Conservation (phyloP, 208 protist species). For the Acanthamoeba triangularis region DNA sequence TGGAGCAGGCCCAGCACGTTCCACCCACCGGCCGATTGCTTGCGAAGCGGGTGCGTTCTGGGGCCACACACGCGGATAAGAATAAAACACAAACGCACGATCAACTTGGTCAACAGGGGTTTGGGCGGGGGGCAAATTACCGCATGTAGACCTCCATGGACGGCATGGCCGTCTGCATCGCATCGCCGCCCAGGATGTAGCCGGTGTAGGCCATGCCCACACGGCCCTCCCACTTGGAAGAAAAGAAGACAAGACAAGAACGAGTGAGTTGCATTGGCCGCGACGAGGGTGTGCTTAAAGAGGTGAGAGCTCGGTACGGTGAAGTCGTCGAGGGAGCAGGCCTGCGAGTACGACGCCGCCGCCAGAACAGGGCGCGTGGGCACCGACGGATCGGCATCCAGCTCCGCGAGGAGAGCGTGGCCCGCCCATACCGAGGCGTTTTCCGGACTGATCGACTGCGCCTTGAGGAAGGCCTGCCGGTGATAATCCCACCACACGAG, state of each 20-base stretch:
- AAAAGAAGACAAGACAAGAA: not conserved
- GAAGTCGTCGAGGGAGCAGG: slow-evolving; percentile 14
- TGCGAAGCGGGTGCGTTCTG: not conserved
- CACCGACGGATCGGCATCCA: not conserved
- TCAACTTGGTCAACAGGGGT: not conserved
- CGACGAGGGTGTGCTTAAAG: too few species aligned
- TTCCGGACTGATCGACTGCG: slow-evolving; percentile 39
- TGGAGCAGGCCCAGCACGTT: slow-evolving; percentile 38
- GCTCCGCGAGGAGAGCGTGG: slow-evolving; percentile 5
- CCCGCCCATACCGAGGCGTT: slow-evolving; percentile 42
- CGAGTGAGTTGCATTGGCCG: not conserved
- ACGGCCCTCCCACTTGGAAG: not conserved
- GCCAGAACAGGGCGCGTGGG: not conserved
- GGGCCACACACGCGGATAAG: not conserved
- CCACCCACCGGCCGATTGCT: slow-evolving; percentile 40
- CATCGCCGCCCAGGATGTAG: slow-evolving; percentile 17
- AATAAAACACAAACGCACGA: not conserved
- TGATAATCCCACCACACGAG: too few species aligned
- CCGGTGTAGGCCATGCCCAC: slow-evolving; percentile 52
- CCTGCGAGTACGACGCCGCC: slow-evolving; percentile 12
- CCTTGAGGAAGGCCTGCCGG: slow-evolving; percentile 38
- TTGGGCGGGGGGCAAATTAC: not conserved
- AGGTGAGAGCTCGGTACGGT: not conserved
- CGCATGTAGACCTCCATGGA: slow-evolving; percentile 55
- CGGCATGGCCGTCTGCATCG: slow-evolving; percentile 31